Evolutionary conservation across 2,329 filamentous ascomycete genomes (phyloP), one percentile per base, ranked within the genome.

Genomic region (Fusarium keratoplasticum): DNA sequence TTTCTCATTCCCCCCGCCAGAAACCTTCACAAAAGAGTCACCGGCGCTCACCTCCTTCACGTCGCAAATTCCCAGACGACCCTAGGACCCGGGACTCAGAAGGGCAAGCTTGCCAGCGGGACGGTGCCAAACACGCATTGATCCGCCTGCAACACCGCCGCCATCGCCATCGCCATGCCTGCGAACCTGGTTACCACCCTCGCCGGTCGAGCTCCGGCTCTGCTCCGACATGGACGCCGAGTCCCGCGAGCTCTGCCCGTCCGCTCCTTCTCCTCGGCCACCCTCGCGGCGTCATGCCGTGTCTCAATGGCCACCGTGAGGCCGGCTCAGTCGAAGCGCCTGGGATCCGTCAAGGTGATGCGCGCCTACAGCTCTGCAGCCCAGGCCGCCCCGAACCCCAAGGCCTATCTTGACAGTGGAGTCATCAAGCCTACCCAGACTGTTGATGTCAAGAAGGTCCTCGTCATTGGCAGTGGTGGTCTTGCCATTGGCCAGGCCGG

Each of bases 401-500:
- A 95, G 85, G 94, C 95, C 72, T 98, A 98, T 84, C 87, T 98
- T 78, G 91, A 95, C 81, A 97, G 94, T 85, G 95, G 95, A 78
- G 93, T 92, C 69, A 92, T 98, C 81, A 93, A 95, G 83, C 92
- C 93, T 67, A 89, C 89, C 79, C 89, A 96, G 79, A 86, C 94
- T 64, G 93, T 98, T 60, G 91, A 98, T 82, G 95, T 98, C 75
- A 97, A 97, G 88, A 98, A 98, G 87, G 96, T 98, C 61, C 87
- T 98, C 72, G 95, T 98, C 78, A 98, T 98, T 87, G 96, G 96
- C 69, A 95, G 93, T 86, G 96, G 96, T 86, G 96, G 96, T 84
- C 89, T 98, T 78, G 95, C 94, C 83, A 98, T 98, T 90, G 96
- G 96, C 74, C 96, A 98, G 86, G 96, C 96, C 75, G 96, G 96